phyloP scores from a whole-genome alignment of 2,329 filamentous ascomycete genomes.

The Penicillium occitanis region DNA sequence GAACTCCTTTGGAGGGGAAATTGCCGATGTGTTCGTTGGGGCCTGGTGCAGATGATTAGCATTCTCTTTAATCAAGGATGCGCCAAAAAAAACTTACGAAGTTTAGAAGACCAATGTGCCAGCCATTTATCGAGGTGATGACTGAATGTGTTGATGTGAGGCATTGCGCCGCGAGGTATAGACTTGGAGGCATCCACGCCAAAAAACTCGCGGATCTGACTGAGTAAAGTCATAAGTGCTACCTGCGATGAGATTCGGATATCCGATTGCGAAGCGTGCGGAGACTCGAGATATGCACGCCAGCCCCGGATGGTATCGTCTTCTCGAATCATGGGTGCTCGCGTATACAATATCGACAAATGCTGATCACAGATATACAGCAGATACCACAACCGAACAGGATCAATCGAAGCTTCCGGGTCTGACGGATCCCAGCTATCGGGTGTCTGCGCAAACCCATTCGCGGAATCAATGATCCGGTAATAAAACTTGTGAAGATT shows the following conservation, averaged over 20 bases:
- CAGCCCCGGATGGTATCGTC: conserved; percentile 29
- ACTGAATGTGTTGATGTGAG: conserved; percentile 23
- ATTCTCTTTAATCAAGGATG: background rate
- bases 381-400: conserved; percentile 38
- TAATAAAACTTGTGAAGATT: conserved; percentile 27
- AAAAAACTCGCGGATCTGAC: conserved; percentile 21
- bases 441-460: conserved; percentile 16
- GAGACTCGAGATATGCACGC: conserved; percentile 21
- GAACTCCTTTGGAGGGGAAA: conserved; percentile 50
- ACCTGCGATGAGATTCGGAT: conserved; percentile 20
- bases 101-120: conserved; percentile 20
- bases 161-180: conserved; percentile 18
- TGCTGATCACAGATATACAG: conserved; percentile 41
- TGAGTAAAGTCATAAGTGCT: conserved; percentile 20
- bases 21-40: conserved; percentile 35
- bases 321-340: conserved; percentile 36
- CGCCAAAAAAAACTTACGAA: conserved; percentile 2
- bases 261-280: conserved; percentile 21
- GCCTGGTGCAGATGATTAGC: background rate
- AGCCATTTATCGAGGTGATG: conserved; percentile 22
- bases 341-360: conserved; percentile 38
- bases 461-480: conserved; percentile 42
- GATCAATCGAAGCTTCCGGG: conserved; percentile 29
- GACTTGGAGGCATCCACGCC: conserved; percentile 21
- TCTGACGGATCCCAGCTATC: conserved; percentile 21